Evolutionary conservation across 2,329 filamentous ascomycete genomes (phyloP), one percentile per base, ranked within the genome.

Genomic region (Pseudocercospora fijiensis): DNA sequence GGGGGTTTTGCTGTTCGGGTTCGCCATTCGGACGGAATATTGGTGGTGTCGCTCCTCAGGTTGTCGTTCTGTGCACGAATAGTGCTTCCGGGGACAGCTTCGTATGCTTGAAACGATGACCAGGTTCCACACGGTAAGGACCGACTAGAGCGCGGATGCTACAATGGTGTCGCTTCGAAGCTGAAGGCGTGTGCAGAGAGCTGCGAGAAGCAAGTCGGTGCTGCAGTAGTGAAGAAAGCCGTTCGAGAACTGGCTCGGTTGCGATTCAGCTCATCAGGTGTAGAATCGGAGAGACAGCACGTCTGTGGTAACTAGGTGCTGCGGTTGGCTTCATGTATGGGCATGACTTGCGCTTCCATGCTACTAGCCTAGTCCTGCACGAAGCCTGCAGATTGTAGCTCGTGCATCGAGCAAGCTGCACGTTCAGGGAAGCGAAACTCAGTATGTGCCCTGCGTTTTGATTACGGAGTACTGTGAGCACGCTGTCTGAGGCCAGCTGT

Each of bases 101-200:
- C 27, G 53, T 20, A 56, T 56, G 53, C 53, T 56, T 56, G 53
- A 24, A 37, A 56, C 53, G 28, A 41, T 30, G 49, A 61, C 45
- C 58, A 64, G 62, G 62, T 56, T 64, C 58, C 58, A 64, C 62
- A 57, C 62, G 62, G 62, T 64, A 64, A 61, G 58, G 62, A 64
- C 62, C 58, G 62, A 61, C 62, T 30, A 61, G 58, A 41, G 52
- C 18, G 33, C 37, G 52, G 47, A 55, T 58, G 62, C 45, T 37
- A 64, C 58, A 58, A 49, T 49, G 62, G 58, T n/a, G 43, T 64
- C 57, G 47, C 57, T 58, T 58, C 18, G 26, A 56, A 26, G 53
- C 16, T 9, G 22, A 7, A 30, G 8, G 27, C 53, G 53, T 56
- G 52, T 13, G 24, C 52, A 56, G 52, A 37, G 52, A 16, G 28